Conservation (phyloP, 2,329 filamentous ascomycete species). For the Chaetomiaceae sp. region DNA sequence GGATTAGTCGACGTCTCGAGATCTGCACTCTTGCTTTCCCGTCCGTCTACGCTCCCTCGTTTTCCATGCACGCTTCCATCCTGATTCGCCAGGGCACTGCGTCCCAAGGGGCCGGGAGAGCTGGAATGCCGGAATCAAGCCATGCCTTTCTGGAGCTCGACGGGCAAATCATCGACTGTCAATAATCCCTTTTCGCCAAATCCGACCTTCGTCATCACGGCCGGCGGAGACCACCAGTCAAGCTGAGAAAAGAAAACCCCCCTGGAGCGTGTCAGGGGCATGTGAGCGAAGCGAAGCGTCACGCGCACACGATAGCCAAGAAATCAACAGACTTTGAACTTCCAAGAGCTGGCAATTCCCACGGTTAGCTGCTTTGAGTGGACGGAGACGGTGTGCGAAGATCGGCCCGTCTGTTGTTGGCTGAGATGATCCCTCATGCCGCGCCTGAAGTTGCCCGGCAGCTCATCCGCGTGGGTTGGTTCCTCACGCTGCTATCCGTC, state of each 20-base stretch:
- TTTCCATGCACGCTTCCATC: neutral
- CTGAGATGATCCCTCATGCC: too few relatives aligned
- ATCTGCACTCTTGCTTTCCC: conserved; percentile 4
- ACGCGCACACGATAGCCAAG: too few relatives aligned
- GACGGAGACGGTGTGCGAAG: too few relatives aligned
- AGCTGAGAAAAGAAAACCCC: neutral
- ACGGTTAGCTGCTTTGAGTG: too few relatives aligned
- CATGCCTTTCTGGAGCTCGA: neutral
- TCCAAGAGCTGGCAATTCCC: too few relatives aligned
- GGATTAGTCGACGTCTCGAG: neutral
- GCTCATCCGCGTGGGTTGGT: neutral
- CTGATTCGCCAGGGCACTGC: conserved; percentile 1
- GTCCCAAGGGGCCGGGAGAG: neutral
- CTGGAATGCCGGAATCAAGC: conserved; percentile 2
- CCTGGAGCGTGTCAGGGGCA: neutral
- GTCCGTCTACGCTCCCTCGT: neutral
- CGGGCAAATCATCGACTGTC: neutral
- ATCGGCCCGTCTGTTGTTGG: too few relatives aligned
- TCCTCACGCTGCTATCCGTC: neutral
- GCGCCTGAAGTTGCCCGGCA: neutral
- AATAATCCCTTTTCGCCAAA: neutral
- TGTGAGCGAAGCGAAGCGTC: neutral
- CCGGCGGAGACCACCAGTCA: neutral
- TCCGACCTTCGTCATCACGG: neutral
- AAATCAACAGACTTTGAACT: too few relatives aligned